Evolutionary conservation across 345 rosid species (phyloP).

Genomic region (Kandelia obovata): DNA sequence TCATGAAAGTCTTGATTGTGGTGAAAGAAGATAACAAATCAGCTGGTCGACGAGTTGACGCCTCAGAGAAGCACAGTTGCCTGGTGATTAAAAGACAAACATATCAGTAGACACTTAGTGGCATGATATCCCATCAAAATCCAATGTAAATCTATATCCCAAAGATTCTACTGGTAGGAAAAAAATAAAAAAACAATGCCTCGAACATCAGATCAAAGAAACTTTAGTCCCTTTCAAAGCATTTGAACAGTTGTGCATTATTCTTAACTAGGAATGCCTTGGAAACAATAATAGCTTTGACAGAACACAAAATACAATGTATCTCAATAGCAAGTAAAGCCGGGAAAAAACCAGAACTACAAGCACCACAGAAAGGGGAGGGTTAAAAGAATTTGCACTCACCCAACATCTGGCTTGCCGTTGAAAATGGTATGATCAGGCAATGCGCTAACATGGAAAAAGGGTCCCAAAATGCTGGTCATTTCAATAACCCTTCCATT

Average conservation of each 20-base stretch:
- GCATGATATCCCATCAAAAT: background rate
- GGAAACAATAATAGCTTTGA: background rate
- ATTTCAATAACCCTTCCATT: conserved; percentile 91
- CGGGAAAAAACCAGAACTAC: too few relatives aligned
- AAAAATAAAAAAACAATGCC: too few relatives aligned
- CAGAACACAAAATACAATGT: too few relatives aligned
- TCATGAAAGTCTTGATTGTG: conserved; percentile 77
- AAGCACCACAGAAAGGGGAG: background rate
- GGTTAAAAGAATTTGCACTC: conserved; percentile 28
- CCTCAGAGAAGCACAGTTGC: conserved; percentile 92
- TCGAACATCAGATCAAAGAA: background rate
- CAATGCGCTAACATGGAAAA: conserved; percentile 89
- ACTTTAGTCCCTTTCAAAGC: background rate
- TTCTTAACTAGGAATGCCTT: background rate
- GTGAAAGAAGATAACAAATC: conserved; percentile 85
- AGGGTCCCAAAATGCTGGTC: conserved; percentile 96
- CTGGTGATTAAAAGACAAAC: conserved; percentile 38
- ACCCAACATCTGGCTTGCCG: conserved; percentile 98
- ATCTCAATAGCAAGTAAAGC: background rate
- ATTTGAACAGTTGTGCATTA: background rate
- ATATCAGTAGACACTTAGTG: background rate
- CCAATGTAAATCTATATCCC: too few relatives aligned
- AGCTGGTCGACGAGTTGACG: conserved; percentile 70
- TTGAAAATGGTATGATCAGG: conserved; percentile 78
- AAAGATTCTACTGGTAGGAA: too few relatives aligned